Evolutionary conservation across 495 filamentous ascomycete genomes (phyloP).

Genomic region (Tuber borchii): DNA sequence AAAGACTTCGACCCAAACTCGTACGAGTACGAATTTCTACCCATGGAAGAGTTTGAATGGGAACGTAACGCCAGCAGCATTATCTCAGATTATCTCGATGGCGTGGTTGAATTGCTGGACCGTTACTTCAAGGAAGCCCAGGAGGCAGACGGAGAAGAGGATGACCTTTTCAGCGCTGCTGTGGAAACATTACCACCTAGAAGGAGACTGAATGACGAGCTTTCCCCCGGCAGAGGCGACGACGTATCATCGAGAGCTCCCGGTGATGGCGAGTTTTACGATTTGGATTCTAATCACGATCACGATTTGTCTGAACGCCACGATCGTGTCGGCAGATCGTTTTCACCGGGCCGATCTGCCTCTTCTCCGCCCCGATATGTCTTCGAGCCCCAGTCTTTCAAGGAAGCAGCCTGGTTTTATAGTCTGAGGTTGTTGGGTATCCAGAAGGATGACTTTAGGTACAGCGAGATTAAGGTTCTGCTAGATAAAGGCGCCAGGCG

Average conservation of each 20-base stretch:
- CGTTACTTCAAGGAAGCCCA: slow-evolving; percentile 35
- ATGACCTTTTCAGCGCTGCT: slow-evolving; percentile 16
- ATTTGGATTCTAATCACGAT: slow-evolving; percentile 10
- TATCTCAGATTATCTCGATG: slow-evolving; percentile 34
- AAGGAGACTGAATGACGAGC: slow-evolving; percentile 29
- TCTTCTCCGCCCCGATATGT: slow-evolving; percentile 29
- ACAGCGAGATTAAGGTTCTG: slow-evolving; percentile 33
- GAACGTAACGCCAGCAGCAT: slow-evolving; percentile 37
- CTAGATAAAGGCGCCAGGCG: slow-evolving; percentile 32
- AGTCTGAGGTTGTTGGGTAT: slow-evolving; percentile 31
- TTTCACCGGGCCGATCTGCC: slow-evolving; percentile 29
- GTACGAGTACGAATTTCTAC: slow-evolving; percentile 29
- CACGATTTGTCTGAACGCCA: slow-evolving; percentile 15
- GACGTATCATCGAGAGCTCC: neutral
- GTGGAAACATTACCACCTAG: slow-evolving; percentile 33
- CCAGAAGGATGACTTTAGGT: slow-evolving; percentile 34
- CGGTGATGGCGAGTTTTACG: slow-evolving; percentile 17
- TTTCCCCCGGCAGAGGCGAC: slow-evolving; percentile 20
- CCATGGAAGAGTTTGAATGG: slow-evolving; percentile 37
- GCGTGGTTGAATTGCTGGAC: slow-evolving; percentile 28
- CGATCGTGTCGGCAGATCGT: slow-evolving; percentile 29
- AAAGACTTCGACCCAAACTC: slow-evolving; percentile 35
- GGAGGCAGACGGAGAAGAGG: slow-evolving; percentile 30
- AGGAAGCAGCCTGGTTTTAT: slow-evolving; percentile 35
- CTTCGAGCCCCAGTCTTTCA: slow-evolving; percentile 31